Evolutionary conservation across 2,329 filamentous ascomycete species (phyloP), one percentile per base, ranked within the genome.

Genomic region (Diaporthe vexans): DNA sequence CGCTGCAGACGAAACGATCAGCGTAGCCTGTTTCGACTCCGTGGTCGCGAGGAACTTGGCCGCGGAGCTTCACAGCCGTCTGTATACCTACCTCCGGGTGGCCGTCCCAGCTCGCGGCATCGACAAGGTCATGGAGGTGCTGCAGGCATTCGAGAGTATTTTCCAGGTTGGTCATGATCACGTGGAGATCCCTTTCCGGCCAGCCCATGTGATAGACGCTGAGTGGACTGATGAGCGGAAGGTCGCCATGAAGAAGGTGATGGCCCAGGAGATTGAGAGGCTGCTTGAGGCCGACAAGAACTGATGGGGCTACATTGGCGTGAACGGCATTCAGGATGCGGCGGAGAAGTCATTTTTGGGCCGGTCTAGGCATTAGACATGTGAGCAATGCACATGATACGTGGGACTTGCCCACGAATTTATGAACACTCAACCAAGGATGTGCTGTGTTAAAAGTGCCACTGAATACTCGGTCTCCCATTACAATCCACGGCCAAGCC

Each of bases 171-270:
- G 24, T 3, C 52, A 19, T 43, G 17, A 33, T 24, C 9, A 5
- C 24, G 19, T n/a, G 19, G 19, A 10, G 0, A n/a, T 9, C 2
- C 3, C 4, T 6, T n/a, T 43, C 17, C 40, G 8, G 17, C 37
- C 33, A 2, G 11, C 1, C 13, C 58, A 46, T 11, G 2, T 29
- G 17, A 2, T 2, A 2, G 19, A 10, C 9, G 26, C 1, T 1
- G 2, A 63, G 59, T 65, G 59, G 59, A 65, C 59, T 17, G 40
- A 33, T 17, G 40, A 65, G 59, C 40, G 40, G 43, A 65, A 48
- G 17, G 2, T 11, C 4, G 40, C 24, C 37, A 48, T 48, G 40
- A 65, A 65, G 59, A 65, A 26, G 59, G 43, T 7, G 17, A 33
- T 65, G 59, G 59, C 9, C 1, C 21, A 35, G 37, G 59, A 48